Conservation (phyloP, 768 basidiomycete genomes). For the Hysterangium stoloniferum region DNA sequence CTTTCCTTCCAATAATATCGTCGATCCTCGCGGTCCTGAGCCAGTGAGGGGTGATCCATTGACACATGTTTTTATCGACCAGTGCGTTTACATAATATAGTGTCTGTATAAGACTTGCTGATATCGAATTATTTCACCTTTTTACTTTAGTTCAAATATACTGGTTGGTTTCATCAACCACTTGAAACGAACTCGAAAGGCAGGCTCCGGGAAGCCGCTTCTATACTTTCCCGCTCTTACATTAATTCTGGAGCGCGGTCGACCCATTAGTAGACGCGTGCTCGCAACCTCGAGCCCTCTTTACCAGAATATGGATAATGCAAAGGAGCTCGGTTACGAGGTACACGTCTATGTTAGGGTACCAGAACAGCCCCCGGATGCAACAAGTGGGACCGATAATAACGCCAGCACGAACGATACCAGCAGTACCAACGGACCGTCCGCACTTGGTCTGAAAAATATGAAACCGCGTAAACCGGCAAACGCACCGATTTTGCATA, state of each 20-base stretch:
- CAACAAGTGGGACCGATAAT: conserved; percentile 2
- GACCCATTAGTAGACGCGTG: conserved; percentile 65
- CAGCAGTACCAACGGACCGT: background rate
- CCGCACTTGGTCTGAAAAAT: background rate
- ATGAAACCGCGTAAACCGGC: background rate
- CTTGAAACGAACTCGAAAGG: conserved; percentile 47
- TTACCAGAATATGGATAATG: conserved; percentile 72
- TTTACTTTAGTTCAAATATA: conserved; percentile 67
- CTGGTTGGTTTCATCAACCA: conserved; percentile 74
- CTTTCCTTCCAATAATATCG: background rate
- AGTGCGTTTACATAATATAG: conserved; percentile 30
- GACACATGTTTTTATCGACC: conserved; percentile 38
- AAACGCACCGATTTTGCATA: conserved; percentile 3
- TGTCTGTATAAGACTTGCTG: too few relatives aligned
- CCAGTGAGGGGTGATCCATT: conserved; percentile 20
- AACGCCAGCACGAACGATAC: conserved; percentile 6
- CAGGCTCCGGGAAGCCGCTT: conserved; percentile 34
- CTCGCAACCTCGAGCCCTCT: conserved; percentile 77
- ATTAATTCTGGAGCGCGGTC: conserved; percentile 74
- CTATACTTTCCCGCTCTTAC: conserved; percentile 73
- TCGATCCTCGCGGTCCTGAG: conserved; percentile 9
- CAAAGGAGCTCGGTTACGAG: conserved; percentile 68
- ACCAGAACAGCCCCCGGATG: conserved; percentile 37
- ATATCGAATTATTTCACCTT: background rate
- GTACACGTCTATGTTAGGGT: conserved; percentile 64